A percentile compares a stretch with the other conserved stretches of the same genome.
Conservation (phyloP, 495 filamentous ascomycete species). For the Penicillium nucicola region DNA sequence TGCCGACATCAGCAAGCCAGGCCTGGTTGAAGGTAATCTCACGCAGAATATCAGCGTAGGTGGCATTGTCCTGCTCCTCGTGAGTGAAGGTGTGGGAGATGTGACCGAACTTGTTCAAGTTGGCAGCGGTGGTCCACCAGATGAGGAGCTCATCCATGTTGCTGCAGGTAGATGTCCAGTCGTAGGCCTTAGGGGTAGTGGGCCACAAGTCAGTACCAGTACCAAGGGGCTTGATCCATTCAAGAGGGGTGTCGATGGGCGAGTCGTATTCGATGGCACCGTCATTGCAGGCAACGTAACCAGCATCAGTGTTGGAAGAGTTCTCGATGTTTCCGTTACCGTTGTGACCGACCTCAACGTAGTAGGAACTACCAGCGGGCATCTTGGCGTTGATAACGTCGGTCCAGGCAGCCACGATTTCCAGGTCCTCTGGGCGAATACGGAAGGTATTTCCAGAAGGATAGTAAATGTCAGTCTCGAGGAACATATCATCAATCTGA, state of each 20-base stretch:
- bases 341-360: slow-evolving; percentile 58
- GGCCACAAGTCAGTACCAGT: slow-evolving; percentile 57
- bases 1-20: slow-evolving; percentile 52
- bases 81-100: slow-evolving; percentile 66
- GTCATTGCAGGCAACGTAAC: slow-evolving; percentile 26
- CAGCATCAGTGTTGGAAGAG: slow-evolving; percentile 34
- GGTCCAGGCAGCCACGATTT: slow-evolving; percentile 48
- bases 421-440: slow-evolving; percentile 48
- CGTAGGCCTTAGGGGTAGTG: slow-evolving; percentile 37
- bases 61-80: slow-evolving; percentile 57
- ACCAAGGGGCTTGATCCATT: slow-evolving; percentile 56
- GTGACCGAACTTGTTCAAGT: slow-evolving; percentile 51
- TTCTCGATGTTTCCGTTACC: slow-evolving; percentile 59
- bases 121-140: slow-evolving; percentile 47
- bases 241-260: slow-evolving; percentile 45
- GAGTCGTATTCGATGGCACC: slow-evolving; percentile 37
- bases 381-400: slow-evolving; percentile 48
- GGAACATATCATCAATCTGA: slow-evolving; percentile 66
- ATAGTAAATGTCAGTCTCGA: slow-evolving; percentile 53
- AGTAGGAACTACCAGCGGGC: slow-evolving; percentile 53
- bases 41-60: slow-evolving; percentile 52
- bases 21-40: slow-evolving; percentile 60
- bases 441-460: slow-evolving; percentile 45
- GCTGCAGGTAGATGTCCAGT: slow-evolving; percentile 47
- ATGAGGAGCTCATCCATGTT: slow-evolving; percentile 45